A percentile compares a stretch with the other conserved stretches of the same genome.
Evolutionary conservation across 2,329 filamentous ascomycete genomes (phyloP).

Genomic region (Aspergillus hortae): DNA sequence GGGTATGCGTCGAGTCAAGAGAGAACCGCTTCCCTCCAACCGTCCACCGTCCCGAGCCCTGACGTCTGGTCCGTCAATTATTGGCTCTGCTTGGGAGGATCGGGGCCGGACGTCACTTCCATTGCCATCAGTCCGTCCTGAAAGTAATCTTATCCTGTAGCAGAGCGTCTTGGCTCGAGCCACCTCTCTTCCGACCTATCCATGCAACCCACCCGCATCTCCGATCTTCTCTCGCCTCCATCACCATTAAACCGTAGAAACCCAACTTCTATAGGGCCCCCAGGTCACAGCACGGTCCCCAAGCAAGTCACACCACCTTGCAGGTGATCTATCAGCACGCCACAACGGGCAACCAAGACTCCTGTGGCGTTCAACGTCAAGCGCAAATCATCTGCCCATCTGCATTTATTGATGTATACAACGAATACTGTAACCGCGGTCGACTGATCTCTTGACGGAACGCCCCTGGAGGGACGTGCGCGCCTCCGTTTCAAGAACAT

Average conservation of each 20-base stretch:
- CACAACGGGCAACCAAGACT: conserved; percentile 1
- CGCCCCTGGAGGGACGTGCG: not conserved
- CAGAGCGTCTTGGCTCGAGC: not conserved
- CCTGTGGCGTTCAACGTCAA: not conserved
- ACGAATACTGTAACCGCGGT: not conserved
- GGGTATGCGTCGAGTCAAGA: not conserved
- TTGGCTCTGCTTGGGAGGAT: not conserved
- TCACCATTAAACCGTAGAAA: not conserved
- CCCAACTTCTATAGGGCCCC: not conserved
- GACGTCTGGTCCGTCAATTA: not conserved
- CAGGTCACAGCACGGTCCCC: not conserved
- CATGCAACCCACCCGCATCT: not conserved
- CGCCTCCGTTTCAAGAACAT: not conserved
- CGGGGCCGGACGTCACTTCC: too few relatives aligned
- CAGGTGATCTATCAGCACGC: conserved; percentile 12
- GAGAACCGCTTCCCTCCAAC: not conserved
- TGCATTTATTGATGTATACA: not conserved
- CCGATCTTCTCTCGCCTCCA: not conserved
- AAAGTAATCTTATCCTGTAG: not conserved
- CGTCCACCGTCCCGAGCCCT: not conserved
- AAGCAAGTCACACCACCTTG: conserved; percentile 8
- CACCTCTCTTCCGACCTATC: not conserved
- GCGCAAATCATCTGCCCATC: not conserved
- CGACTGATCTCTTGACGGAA: not conserved
- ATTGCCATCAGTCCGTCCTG: too few relatives aligned